phyloP scores from a whole-genome alignment of 2,329 filamentous ascomycete species.

The Talaromyces islandicus region DNA sequence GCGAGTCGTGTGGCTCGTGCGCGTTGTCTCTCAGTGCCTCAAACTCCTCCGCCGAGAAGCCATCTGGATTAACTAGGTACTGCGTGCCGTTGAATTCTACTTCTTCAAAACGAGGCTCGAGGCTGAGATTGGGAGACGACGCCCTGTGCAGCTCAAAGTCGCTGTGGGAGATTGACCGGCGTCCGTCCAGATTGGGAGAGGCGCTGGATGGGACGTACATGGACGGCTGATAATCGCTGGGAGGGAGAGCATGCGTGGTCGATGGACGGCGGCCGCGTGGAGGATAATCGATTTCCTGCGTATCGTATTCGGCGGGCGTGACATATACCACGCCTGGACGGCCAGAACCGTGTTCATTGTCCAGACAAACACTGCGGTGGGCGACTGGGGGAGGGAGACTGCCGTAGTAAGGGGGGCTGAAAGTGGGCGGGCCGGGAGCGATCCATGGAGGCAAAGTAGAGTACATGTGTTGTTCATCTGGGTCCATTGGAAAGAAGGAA shows the following conservation, averaged over 20 bases:
- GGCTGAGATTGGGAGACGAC: constrained; percentile 1
- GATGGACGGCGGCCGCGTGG: constrained; percentile 10
- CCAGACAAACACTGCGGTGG: constrained; percentile 6
- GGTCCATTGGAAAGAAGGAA: constrained; percentile 54
- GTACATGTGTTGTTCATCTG: neutral
- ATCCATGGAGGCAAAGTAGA: constrained; percentile 4
- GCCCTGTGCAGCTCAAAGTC: constrained; percentile 9
- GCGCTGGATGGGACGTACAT: constrained; percentile 7
- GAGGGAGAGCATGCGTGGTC: constrained; percentile 3
- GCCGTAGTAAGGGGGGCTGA: constrained; percentile 6
- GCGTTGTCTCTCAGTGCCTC: constrained; percentile 6
- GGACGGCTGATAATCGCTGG: constrained; percentile 10
- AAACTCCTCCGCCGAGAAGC: constrained; percentile 8
- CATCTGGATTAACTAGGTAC: constrained; percentile 9
- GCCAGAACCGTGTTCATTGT: neutral
- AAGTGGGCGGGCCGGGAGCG: neutral
- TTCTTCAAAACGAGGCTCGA: constrained; percentile 10
- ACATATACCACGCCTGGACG: constrained; percentile 10
- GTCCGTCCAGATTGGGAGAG: constrained; percentile 7
- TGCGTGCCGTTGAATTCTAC: constrained; percentile 9
- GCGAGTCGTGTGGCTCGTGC: constrained; percentile 5
- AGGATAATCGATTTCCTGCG: constrained; percentile 10
- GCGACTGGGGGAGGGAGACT: neutral
- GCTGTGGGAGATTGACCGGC: constrained; percentile 11
- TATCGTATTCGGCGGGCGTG: constrained; percentile 5